Percentiles rank a stretch among this genome's conserved stretches.
phyloP scores from a whole-genome alignment of 164 flowering plant species.

The Nelumbo lutea region DNA sequence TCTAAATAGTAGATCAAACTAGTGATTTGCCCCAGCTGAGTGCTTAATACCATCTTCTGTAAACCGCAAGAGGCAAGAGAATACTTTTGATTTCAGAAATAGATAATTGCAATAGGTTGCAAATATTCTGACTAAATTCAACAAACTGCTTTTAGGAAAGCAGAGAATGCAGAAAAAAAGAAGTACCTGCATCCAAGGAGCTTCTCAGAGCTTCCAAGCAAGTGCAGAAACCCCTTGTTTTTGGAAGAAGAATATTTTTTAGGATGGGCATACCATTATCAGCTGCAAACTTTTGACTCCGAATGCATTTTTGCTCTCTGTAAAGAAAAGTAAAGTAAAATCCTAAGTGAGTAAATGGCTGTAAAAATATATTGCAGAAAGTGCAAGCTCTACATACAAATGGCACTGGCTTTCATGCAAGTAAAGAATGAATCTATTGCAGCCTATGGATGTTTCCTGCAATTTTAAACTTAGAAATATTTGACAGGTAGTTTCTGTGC shows the following conservation, averaged over 20 bases:
- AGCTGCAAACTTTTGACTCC: constrained; percentile 62
- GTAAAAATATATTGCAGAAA: neutral
- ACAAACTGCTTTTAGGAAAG: constrained; percentile 1
- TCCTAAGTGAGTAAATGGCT: neutral
- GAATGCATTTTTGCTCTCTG: constrained; percentile 74
- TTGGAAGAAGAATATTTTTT: constrained; percentile 79
- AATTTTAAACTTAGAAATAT: too few species aligned
- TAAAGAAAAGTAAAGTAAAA: constrained; percentile 10
- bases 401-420: neutral
- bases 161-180: neutral
- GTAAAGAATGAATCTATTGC: neutral
- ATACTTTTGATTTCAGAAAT: too few species aligned
- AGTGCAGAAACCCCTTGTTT: constrained; percentile 69
- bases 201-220: constrained; percentile 58
- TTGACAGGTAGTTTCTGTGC: neutral
- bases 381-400: too few species aligned
- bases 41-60: too few species aligned
- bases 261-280: constrained; percentile 73
- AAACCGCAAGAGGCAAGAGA: too few species aligned
- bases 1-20: too few species aligned
- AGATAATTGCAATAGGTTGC: neutral
- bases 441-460: too few species aligned
- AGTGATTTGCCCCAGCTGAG: too few species aligned
- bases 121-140: neutral
- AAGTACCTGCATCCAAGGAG: constrained; percentile 76